A percentile compares a stretch with the other conserved stretches of the same genome.
Evolutionary conservation across 257 asterid genomes (phyloP).

Genomic region (Hygrophila difformis): DNA sequence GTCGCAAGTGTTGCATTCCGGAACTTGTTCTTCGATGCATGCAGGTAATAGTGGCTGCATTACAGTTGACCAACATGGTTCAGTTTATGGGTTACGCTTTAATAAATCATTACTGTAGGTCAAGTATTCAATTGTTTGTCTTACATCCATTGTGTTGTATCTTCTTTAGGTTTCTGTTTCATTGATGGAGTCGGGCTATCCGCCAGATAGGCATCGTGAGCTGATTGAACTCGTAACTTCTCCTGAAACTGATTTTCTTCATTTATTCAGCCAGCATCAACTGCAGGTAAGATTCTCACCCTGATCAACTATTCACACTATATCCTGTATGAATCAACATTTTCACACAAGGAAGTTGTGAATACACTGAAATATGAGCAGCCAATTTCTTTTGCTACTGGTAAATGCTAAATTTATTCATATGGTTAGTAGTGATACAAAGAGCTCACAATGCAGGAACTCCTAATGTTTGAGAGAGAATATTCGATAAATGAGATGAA

Average conservation of each 20-base stretch:
- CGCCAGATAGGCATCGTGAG: conserved; percentile 58
- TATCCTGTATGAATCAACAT: too few species aligned
- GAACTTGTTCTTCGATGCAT: conserved; percentile 86
- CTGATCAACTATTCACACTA: too few species aligned
- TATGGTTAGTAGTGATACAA: conserved; percentile 9
- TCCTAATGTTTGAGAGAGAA: conserved; percentile 73
- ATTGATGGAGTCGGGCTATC: conserved; percentile 58
- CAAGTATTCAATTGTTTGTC: too few species aligned
- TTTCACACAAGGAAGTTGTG: too few species aligned
- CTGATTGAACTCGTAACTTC: conserved; percentile 65
- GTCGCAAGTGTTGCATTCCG: conserved; percentile 95
- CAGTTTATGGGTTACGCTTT: too few species aligned
- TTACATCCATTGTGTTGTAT: too few species aligned
- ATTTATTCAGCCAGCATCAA: conserved; percentile 87
- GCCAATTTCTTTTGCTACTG: neutral
- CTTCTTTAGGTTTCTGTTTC: conserved; percentile 64
- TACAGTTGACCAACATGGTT: too few species aligned
- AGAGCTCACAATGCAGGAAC: conserved; percentile 48
- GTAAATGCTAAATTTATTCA: neutral
- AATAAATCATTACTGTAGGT: too few species aligned
- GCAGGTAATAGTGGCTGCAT: conserved; percentile 62
- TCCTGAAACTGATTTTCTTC: conserved; percentile 66
- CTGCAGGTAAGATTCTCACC: conserved; percentile 73
- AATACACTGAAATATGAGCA: neutral
- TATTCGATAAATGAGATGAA: conserved; percentile 61